Evolutionary conservation across 2,329 filamentous ascomycete species (phyloP).

Genomic region (Davidsoniella neocaledoniae): DNA sequence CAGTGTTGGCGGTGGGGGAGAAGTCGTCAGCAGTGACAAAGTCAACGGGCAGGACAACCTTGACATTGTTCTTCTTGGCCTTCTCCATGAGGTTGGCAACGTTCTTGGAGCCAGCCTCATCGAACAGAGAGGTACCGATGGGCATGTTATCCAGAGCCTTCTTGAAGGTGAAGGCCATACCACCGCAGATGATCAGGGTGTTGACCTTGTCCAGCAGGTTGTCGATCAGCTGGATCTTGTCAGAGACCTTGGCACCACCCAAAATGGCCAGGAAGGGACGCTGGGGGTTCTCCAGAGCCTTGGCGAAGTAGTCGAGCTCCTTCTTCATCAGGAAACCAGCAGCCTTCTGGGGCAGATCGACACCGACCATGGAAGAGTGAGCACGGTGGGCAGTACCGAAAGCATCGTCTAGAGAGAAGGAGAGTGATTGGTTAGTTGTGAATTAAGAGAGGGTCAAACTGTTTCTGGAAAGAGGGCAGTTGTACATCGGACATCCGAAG

Average conservation of each 20-base stretch:
- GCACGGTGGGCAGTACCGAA: slow-evolving; percentile 97
- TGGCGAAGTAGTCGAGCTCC: slow-evolving; percentile 97
- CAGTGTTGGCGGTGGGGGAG: slow-evolving; percentile 62
- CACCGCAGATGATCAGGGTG: slow-evolving; percentile 90
- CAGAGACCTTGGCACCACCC: slow-evolving; percentile 92
- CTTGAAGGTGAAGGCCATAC: slow-evolving; percentile 99
- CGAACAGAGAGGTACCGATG: slow-evolving; percentile 85
- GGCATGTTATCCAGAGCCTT: slow-evolving; percentile 85
- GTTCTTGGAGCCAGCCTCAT: slow-evolving; percentile 85
- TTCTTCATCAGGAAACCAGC: slow-evolving; percentile 99
- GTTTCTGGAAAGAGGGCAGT: not conserved
- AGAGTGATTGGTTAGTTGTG: not conserved
- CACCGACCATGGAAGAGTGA: slow-evolving; percentile 97
- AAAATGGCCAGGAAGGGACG: slow-evolving; percentile 97
- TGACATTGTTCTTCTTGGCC: slow-evolving; percentile 90
- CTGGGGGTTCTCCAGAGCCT: slow-evolving; percentile 84
- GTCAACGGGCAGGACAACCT: slow-evolving; percentile 86
- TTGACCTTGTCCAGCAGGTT: slow-evolving; percentile 97
- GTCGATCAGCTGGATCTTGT: slow-evolving; percentile 99
- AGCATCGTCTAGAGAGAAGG: slow-evolving; percentile 41
- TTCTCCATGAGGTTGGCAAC: slow-evolving; percentile 79
- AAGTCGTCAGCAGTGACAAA: slow-evolving; percentile 97
- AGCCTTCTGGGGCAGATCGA: slow-evolving; percentile 90
- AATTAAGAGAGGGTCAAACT: not conserved
- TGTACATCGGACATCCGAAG: not conserved